phyloP scores from a whole-genome alignment of 306 rosid genomes.

The Citrullus colocynthis region DNA sequence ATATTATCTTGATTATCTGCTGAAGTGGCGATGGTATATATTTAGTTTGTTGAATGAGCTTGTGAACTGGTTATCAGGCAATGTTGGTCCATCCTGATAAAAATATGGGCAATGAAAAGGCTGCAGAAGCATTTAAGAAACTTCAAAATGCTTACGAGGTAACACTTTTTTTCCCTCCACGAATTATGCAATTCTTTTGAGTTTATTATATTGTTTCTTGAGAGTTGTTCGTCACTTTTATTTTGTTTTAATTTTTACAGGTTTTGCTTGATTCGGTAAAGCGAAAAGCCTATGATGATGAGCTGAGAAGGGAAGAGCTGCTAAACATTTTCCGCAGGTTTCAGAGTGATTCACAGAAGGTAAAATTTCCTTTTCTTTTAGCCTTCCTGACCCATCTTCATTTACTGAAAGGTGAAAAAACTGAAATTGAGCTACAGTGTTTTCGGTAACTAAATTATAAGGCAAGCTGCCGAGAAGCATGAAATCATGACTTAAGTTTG shows the following conservation, averaged over 20 bases:
- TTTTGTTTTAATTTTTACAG: constrained; percentile 18
- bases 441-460: background rate
- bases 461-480: background rate
- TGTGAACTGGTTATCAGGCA: constrained; percentile 47
- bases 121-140: constrained; percentile 95
- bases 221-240: background rate
- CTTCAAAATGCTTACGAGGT: constrained; percentile 99
- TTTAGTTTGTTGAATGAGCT: background rate
- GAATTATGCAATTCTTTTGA: background rate
- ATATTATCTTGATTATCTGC: constrained; percentile 15
- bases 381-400: background rate
- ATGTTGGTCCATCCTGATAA: constrained; percentile 99
- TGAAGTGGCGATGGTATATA: constrained; percentile 8
- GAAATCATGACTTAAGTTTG: background rate
- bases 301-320: constrained; percentile 84
- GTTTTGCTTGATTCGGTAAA: constrained; percentile 79
- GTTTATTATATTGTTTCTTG: background rate
- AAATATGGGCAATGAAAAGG: constrained; percentile 97
- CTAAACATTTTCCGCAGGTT: constrained; percentile 63
- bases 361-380: constrained; percentile 4
- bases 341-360: constrained; percentile 52
- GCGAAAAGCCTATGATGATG: constrained; percentile 86
- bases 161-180: background rate
- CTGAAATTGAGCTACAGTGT: background rate
- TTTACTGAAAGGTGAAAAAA: background rate